Percentiles rank a stretch among this genome's conserved stretches.
These are phyloP conservation scores for Tuber aestivum DNA, from an alignment of 495 filamentous ascomycete species.

Conservation along the genomic window DNA sequence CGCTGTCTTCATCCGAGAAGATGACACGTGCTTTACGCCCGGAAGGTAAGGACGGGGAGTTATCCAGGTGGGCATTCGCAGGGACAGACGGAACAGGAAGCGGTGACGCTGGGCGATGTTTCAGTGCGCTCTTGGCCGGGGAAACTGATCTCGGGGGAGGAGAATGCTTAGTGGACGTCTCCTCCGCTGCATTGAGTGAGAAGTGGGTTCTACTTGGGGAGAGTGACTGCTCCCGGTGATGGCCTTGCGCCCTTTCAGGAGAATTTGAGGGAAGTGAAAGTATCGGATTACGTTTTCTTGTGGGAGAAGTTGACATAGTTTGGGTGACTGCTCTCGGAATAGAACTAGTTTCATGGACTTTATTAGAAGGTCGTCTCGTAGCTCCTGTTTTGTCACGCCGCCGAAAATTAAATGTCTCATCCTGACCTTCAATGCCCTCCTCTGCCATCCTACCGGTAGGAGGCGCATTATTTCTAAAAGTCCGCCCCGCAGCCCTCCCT, in stretches of 20 bases:
- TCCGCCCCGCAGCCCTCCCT: not conserved
- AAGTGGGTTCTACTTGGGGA: slow-evolving; percentile 7
- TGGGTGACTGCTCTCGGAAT: not conserved
- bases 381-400: not conserved
- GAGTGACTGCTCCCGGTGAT: not conserved
- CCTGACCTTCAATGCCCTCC: slow-evolving; percentile 8
- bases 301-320: not conserved
- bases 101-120: slow-evolving; percentile 11
- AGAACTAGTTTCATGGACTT: not conserved
- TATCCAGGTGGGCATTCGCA: not conserved
- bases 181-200: not conserved
- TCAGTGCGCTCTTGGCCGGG: slow-evolving; percentile 33
- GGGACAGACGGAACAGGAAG: not conserved
- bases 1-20: slow-evolving; percentile 36
- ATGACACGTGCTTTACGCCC: slow-evolving; percentile 21
- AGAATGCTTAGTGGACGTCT: slow-evolving; percentile 12
- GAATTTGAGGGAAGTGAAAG: not conserved
- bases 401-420: slow-evolving; percentile 17
- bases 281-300: not conserved
- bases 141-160: slow-evolving; percentile 32
- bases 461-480: not conserved
- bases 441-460: slow-evolving; percentile 9
- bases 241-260: not conserved
- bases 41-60: slow-evolving; percentile 2
- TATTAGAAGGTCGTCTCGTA: not conserved